phyloP scores from a whole-genome alignment of 1,139 yeast genomes.

The Pichia sp. region DNA sequence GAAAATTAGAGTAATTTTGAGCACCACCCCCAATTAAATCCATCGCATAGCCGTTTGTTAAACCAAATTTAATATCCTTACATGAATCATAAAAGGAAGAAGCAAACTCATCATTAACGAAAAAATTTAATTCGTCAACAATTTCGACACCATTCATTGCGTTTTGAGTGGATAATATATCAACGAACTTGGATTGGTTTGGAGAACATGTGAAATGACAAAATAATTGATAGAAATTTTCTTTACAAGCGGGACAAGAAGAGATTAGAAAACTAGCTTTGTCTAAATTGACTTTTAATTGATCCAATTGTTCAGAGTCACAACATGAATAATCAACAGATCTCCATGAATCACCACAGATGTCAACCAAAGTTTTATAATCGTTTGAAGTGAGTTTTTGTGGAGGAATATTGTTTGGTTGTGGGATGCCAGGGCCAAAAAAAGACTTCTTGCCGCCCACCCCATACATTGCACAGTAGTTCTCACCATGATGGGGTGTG shows the following conservation, averaged over 20 bases:
- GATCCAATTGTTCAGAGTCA: conserved; percentile 42
- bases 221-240: conserved; percentile 77
- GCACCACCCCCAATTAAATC: conserved; percentile 98
- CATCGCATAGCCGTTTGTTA: conserved; percentile 96
- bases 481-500: conserved; percentile 21
- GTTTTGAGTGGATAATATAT: conserved; percentile 50
- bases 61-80: conserved; percentile 82
- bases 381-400: conserved; percentile 32
- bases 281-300: conserved; percentile 50
- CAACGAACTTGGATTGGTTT: conserved; percentile 67
- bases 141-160: conserved; percentile 52
- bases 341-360: conserved; percentile 71
- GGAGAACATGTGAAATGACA: conserved; percentile 92
- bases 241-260: conserved; percentile 91
- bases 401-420: conserved; percentile 53
- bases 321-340: conserved; percentile 46
- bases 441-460: conserved; percentile 71
- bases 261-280: conserved; percentile 76
- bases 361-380: conserved; percentile 40
- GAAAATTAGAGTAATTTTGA: conserved; percentile 57
- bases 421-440: conserved; percentile 77
- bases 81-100: conserved; percentile 71
- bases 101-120: conserved; percentile 53
- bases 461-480: conserved; percentile 54
- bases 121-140: conserved; percentile 68